A percentile compares a stretch with the other conserved stretches of the same genome.
Conservation (phyloP, 306 rosid species). For the Cajanus cajan region DNA sequence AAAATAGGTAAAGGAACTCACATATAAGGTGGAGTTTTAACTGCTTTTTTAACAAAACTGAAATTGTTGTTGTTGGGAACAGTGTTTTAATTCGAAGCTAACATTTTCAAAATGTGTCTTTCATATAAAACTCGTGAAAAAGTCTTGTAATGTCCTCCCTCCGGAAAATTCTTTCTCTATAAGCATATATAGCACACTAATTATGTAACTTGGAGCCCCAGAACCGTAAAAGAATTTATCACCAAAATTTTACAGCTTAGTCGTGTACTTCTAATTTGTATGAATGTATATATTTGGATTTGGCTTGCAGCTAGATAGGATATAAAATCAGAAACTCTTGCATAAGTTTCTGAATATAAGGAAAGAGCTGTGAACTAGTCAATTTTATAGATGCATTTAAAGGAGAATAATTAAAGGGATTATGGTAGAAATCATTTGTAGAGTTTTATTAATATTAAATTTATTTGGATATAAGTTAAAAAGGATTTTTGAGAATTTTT, state of each 20-base stretch:
- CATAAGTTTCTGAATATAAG: not conserved
- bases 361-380: not conserved
- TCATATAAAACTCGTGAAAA: not conserved
- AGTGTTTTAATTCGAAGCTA: not conserved
- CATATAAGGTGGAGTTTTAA: not conserved
- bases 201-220: not conserved
- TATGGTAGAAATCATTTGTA: too few species aligned
- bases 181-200: not conserved
- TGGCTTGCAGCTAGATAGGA: too few species aligned
- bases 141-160: not conserved
- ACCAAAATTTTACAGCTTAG: slow-evolving; percentile 21
- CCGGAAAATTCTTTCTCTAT: not conserved
- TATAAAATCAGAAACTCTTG: not conserved
- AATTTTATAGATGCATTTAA: not conserved
- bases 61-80: not conserved
- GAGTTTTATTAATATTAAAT: too few species aligned
- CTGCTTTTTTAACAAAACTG: not conserved
- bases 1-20: not conserved
- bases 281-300: too few species aligned
- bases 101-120: not conserved
- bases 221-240: not conserved
- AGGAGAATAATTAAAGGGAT: not conserved
- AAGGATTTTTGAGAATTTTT: too few species aligned
- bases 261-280: slow-evolving; percentile 9
- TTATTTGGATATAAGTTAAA: too few species aligned